Conservation (phyloP, 441 rosid genomes). For the Adansonia madagascariensis region DNA sequence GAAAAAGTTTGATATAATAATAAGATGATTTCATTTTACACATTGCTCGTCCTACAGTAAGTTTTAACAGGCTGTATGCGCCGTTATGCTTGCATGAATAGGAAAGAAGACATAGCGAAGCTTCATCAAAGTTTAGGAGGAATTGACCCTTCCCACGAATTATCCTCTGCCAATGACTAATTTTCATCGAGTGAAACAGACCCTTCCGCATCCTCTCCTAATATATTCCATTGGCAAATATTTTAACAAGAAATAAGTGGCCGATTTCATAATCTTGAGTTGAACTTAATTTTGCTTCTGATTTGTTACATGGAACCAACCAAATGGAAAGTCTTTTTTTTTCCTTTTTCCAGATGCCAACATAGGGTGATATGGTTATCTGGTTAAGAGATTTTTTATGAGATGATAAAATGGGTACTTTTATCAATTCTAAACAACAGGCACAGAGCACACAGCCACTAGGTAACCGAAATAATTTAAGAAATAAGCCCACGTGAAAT, state of each 20-base stretch:
- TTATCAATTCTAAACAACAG: not conserved
- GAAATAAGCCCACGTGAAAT: not conserved
- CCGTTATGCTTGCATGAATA: not conserved
- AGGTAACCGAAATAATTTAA: not conserved
- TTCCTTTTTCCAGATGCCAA: constrained; percentile 2
- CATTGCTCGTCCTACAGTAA: not conserved
- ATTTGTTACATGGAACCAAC: not conserved
- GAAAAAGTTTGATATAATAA: constrained; percentile 14
- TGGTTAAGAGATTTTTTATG: not conserved
- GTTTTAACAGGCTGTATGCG: not conserved
- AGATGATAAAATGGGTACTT: not conserved
- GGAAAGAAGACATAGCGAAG: not conserved
- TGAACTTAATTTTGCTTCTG: constrained; percentile 1
- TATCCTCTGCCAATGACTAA: not conserved
- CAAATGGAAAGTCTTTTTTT: not conserved
- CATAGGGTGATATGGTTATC: not conserved
- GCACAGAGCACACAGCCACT: not conserved
- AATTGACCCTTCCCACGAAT: not conserved
- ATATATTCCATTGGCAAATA: not conserved
- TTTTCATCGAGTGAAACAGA: not conserved
- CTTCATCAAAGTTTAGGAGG: not conserved
- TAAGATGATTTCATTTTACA: not conserved
- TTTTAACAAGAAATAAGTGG: not conserved
- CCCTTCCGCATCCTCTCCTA: not conserved
- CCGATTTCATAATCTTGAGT: not conserved